A percentile compares a stretch with the other conserved stretches of the same genome.
phyloP scores from a whole-genome alignment of 768 basidiomycete species.

The Lentinula aciculospora region DNA sequence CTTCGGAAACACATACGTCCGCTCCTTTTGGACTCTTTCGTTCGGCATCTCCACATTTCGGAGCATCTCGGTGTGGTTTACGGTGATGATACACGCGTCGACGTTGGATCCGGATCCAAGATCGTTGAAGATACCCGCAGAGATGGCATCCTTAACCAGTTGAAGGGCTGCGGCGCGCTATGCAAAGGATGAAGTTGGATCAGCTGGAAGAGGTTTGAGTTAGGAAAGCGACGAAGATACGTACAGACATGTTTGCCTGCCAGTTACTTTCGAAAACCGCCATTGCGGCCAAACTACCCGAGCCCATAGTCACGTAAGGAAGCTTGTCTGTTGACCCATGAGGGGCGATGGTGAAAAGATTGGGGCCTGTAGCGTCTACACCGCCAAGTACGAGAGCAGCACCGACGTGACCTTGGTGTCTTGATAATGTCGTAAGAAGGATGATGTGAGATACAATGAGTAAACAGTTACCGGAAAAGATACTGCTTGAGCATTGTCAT shows the following conservation, averaged over 20 bases:
- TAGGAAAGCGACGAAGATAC: conserved; percentile 16
- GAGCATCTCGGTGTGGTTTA: conserved; percentile 82
- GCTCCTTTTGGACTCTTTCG: conserved; percentile 74
- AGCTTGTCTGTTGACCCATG: conserved; percentile 99
- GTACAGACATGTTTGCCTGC: conserved; percentile 75
- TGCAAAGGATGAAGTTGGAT: not conserved
- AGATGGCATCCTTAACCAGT: conserved; percentile 82
- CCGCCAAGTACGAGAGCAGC: conserved; percentile 96
- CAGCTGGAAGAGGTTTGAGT: not conserved
- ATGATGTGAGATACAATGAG: not conserved
- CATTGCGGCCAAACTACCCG: conserved; percentile 95
- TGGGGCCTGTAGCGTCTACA: conserved; percentile 90
- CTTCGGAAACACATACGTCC: conserved; percentile 63
- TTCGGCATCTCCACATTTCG: conserved; percentile 94
- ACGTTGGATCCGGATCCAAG: conserved; percentile 98
- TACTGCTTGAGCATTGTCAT: conserved; percentile 99
- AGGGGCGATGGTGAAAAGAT: conserved; percentile 92
- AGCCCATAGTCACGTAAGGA: conserved; percentile 99
- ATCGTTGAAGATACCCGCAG: conserved; percentile 98
- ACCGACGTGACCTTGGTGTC: conserved; percentile 90
- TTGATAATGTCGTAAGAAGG: conserved; percentile 20
- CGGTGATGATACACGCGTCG: conserved; percentile 94
- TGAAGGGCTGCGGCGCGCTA: conserved; percentile 78
- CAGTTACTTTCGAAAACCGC: conserved; percentile 91
- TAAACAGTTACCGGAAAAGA: conserved; percentile 67